Evolutionary conservation across 805 yeast species (phyloP).

Genomic region (Scheffersomyces stipitis): DNA sequence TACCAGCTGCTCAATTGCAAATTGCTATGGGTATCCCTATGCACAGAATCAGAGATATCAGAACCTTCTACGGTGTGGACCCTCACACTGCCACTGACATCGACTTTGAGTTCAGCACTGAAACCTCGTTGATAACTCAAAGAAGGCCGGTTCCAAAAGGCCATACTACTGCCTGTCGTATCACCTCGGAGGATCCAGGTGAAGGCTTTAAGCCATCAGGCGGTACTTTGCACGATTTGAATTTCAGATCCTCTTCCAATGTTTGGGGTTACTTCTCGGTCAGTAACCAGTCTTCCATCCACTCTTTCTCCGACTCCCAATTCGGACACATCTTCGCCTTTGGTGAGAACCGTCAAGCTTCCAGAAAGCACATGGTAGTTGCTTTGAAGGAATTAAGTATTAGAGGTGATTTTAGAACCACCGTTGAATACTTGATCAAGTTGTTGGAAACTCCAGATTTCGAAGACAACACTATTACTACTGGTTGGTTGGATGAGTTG

Average conservation of each 20-base stretch:
- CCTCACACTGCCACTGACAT: conserved; percentile 89
- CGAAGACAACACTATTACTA: conserved; percentile 93
- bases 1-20: conserved; percentile 98
- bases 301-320: conserved; percentile 97
- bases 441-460: conserved; percentile 94
- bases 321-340: conserved; percentile 99
- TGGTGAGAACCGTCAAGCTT: conserved; percentile 97
- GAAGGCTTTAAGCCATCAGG: conserved; percentile 99
- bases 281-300: conserved; percentile 94
- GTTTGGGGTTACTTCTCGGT: conserved; percentile 99
- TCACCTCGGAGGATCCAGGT: conserved; percentile 98
- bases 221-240: conserved; percentile 93
- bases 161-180: conserved; percentile 98
- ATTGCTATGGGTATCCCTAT: conserved; percentile 99
- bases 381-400: conserved; percentile 95
- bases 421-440: conserved; percentile 95
- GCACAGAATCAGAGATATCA: conserved; percentile 90
- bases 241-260: conserved; percentile 94
- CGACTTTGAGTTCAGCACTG: conserved; percentile 83
- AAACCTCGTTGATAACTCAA: conserved; percentile 72
- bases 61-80: conserved; percentile 91
- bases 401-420: conserved; percentile 98
- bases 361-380: conserved; percentile 98
- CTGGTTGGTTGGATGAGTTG: conserved; percentile 98
- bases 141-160: conserved; percentile 96